Base-by-base conservation (phyloP, 352 stramenopile species). In the Globisporangium acanthophoron region DNA sequence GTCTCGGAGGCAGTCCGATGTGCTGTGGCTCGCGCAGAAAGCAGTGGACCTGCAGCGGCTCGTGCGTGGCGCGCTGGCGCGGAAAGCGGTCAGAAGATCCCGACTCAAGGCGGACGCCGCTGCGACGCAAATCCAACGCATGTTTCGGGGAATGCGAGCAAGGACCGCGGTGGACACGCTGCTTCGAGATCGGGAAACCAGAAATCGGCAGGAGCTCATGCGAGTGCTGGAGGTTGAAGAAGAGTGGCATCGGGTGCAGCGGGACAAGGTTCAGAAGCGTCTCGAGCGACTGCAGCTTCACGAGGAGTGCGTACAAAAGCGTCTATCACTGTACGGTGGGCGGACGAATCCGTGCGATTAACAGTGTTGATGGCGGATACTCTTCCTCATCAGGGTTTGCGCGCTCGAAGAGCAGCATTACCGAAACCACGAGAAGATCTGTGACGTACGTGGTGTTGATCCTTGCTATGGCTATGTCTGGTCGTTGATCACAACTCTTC, bases 351-450 rank as follows among this genome's bases (percentile, higher is more conserved):
- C 53, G 5, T 41, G 16, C 31, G 24, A 31, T 40, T 6, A 29
- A n/a, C 47, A 12, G 27, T 53, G 47, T 31, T 53, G 15, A 53
- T 43, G 9, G 24, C 24, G 24, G 24, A 27, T 27, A 27, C 24
- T 27, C 24, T 27, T 39, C 11, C 8, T 12, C 8, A 39, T 39
- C 33, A 93, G 84, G 18, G 69, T 92, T 7, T 70, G 66, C 18
- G 67, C 85, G 43, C 59, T 91, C 6, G 84, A 91, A 69, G 73
- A 79, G 8, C 76, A 90, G 41, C 83, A 86, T 47, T 87, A 76
- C 51, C 59, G 58, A 40, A 67, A 76, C 18, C 83, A 90, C 50
- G 74, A 88, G 21, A 61, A 70, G 33, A 76, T 90, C 52, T 72
- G 72, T 27, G 79, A 93, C 63, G 83, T 90, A 73, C 33, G 78